Evolutionary conservation across 768 basidiomycete species (phyloP), one percentile per base, ranked within the genome.

Genomic region (Pluteus cervinus): DNA sequence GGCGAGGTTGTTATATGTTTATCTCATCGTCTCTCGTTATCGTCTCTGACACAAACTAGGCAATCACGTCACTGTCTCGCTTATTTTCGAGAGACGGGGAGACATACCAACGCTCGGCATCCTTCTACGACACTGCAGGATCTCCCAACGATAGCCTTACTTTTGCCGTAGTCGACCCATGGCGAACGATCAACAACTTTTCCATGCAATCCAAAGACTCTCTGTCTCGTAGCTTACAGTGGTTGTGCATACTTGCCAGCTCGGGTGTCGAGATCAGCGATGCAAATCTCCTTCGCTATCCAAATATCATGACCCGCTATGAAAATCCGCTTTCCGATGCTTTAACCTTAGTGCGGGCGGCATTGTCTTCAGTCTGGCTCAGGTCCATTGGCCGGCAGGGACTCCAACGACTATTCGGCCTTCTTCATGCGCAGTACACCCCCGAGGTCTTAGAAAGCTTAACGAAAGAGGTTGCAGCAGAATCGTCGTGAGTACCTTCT

Each of bases 191-290:
- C 15, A 53, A 63, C 17, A 58, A 60, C 16, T 53, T 63, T 12
- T 75, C 76, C 0, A 58, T 56, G 2, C 55, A 63, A 40, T 66
- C 65, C 22, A 43, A 52, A 28, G 57, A 65, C 5, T 71, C 73
- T 12, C 62, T 79, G 28, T 50, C 58, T 15, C 65, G 61, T 22
- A 67, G 71, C 25, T 53, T 86, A 24, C 61, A 63, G 29, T 84
- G 81, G 76, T 66, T 88, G 14, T 66, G 67, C 29, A 56, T 79
- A 29, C 65, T 85, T 47, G 69, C 80, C 16, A 62, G 65, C 33
- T 82, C 83, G 5, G 84, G 80, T 2, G 68, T 85, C 18, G 75
- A 80, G 25, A 66, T 87, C 22, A 71, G 84, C 2, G 57, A 69
- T 4, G 39, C 61, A 3, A 67, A 68, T 4, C 77, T 79, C 47